Conservation (phyloP, 2,329 filamentous ascomycete species). For the Fusarium musae region DNA sequence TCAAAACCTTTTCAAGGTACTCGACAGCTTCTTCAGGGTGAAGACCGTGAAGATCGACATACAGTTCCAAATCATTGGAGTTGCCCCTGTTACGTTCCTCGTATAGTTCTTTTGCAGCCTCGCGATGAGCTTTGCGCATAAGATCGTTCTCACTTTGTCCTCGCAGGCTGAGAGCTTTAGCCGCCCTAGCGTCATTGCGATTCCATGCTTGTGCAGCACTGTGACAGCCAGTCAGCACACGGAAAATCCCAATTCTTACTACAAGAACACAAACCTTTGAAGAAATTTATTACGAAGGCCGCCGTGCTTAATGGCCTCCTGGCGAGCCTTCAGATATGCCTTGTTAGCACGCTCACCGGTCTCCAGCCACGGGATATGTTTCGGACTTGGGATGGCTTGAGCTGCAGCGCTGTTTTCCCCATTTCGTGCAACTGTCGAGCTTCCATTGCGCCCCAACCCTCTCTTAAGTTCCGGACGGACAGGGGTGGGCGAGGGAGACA, state of each 20-base stretch:
- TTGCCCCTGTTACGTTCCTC: slow-evolving; percentile 87
- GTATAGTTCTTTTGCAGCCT: slow-evolving; percentile 91
- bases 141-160: slow-evolving; percentile 97
- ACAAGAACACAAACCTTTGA: slow-evolving; percentile 73
- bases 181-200: slow-evolving; percentile 93
- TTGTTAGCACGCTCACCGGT: slow-evolving; percentile 92
- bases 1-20: slow-evolving; percentile 87
- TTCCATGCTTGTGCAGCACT: slow-evolving; percentile 99
- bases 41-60: slow-evolving; percentile 97
- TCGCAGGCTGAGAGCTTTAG: slow-evolving; percentile 91
- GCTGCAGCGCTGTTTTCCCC: slow-evolving; percentile 84
- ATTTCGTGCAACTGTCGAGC: slow-evolving; percentile 70
- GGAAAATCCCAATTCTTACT: not conserved
- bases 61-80: slow-evolving; percentile 75
- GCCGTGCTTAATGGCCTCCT: slow-evolving; percentile 97
- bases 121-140: slow-evolving; percentile 96
- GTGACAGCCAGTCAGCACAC: slow-evolving; percentile 8
- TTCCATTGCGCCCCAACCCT: slow-evolving; percentile 68
- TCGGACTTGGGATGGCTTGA: slow-evolving; percentile 85
- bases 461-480: slow-evolving; percentile 70
- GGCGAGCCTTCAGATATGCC: slow-evolving; percentile 92
- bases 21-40: slow-evolving; percentile 97
- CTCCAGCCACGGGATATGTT: slow-evolving; percentile 96
- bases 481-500: slow-evolving; percentile 86
- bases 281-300: slow-evolving; percentile 96